These are phyloP conservation scores for Talaromyces piceae DNA, from an alignment of 2,329 filamentous ascomycete genomes.

Conservation along the genomic window DNA sequence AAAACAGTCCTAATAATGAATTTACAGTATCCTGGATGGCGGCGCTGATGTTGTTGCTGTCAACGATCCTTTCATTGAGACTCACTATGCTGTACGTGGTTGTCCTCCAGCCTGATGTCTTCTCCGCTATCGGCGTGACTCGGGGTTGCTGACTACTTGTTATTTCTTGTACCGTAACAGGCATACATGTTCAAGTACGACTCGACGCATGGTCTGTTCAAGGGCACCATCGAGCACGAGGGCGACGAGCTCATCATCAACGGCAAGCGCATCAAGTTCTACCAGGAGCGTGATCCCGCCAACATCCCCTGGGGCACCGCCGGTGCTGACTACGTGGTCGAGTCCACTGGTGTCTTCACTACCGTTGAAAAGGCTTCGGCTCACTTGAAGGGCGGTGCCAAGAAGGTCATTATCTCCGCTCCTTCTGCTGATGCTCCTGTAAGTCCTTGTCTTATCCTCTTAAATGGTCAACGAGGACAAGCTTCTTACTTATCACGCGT, in stretches of 20 bases:
- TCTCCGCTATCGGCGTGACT: background rate
- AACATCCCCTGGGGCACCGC: constrained; percentile 84
- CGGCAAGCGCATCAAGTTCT: constrained; percentile 93
- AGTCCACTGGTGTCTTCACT: constrained; percentile 99
- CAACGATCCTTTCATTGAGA: constrained; percentile 99
- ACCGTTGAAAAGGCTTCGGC: constrained; percentile 91
- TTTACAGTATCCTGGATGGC: constrained; percentile 64
- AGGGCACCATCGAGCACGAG: constrained; percentile 73
- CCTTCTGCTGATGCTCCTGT: constrained; percentile 65
- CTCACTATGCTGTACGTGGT: constrained; percentile 84
- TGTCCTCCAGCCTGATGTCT: background rate
- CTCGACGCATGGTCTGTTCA: constrained; percentile 93
- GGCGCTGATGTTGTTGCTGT: constrained; percentile 91
- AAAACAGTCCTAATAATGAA: background rate
- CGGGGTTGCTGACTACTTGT: background rate
- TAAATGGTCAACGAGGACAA: background rate
- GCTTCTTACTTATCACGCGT: background rate
- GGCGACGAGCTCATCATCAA: constrained; percentile 74
- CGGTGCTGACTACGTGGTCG: constrained; percentile 87
- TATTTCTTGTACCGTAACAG: constrained; percentile 40
- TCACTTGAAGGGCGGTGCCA: constrained; percentile 93
- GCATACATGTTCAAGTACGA: constrained; percentile 99
- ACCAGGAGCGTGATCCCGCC: constrained; percentile 82
- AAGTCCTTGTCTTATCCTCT: background rate
- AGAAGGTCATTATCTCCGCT: constrained; percentile 77